Evolutionary conservation across 106 monocot species (phyloP).

Genomic region (Dendrobium huoshanense): DNA sequence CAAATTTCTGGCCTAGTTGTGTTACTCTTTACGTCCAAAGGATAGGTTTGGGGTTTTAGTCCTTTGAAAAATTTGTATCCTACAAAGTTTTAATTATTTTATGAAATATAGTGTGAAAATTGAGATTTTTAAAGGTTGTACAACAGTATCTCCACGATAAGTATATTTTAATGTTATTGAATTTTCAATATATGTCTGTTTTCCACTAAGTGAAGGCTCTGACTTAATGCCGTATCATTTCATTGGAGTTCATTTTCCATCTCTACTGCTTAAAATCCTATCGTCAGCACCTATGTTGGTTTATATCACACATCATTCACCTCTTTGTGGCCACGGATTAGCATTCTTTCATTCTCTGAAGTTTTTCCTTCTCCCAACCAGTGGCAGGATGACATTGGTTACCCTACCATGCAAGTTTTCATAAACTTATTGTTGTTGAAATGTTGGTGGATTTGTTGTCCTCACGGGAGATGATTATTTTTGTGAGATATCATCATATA

Average conservation of each 20-base stretch:
- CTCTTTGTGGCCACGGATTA: background rate
- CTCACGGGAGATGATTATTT: background rate
- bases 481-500: background rate
- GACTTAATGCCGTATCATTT: background rate
- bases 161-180: background rate
- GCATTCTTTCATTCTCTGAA: background rate
- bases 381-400: background rate
- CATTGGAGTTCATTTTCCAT: background rate
- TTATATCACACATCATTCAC: background rate
- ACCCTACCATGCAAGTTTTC: background rate
- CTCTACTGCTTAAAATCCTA: background rate
- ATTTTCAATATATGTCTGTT: background rate
- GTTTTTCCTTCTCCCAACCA: background rate
- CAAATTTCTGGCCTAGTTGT: background rate
- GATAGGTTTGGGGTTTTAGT: background rate
- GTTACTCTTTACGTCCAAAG: background rate
- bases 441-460: background rate
- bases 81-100: background rate
- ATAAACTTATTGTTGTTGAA: background rate
- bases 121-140: background rate
- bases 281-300: background rate
- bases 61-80: background rate
- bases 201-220: background rate
- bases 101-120: background rate
- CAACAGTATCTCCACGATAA: background rate